A percentile compares a stretch with the other conserved stretches of the same genome.
These are phyloP conservation scores for Aegilops sharonensis DNA, from an alignment of 176 grass and related monocot species.

Conservation along the genomic window DNA sequence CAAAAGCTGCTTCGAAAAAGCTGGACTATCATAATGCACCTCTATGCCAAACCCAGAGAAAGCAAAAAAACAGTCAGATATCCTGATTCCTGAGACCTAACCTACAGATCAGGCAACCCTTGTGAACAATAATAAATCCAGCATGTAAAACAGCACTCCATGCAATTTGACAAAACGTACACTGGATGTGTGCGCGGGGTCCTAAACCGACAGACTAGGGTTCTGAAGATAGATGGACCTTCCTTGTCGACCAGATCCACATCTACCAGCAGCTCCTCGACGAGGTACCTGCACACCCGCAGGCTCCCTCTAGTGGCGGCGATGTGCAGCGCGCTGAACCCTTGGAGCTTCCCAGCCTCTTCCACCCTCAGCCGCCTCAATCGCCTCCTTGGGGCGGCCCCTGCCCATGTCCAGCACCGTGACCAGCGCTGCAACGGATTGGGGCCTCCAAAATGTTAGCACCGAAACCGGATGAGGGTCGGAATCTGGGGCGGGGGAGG, in stretches of 20 bases:
- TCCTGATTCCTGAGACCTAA: too few species aligned
- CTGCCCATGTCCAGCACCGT: background rate
- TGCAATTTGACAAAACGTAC: background rate
- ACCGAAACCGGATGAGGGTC: background rate
- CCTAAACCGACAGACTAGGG: background rate
- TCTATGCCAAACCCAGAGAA: background rate
- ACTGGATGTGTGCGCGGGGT: background rate
- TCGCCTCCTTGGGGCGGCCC: background rate
- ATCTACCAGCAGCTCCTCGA: background rate
- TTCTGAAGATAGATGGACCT: background rate
- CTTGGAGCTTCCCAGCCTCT: background rate
- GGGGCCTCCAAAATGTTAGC: background rate
- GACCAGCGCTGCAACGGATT: background rate
- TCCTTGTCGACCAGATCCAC: constrained; percentile 12
- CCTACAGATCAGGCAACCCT: background rate
- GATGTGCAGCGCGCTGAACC: background rate
- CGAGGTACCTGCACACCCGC: background rate
- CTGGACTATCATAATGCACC: too few species aligned
- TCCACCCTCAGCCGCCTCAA: background rate
- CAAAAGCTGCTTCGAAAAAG: too few species aligned
- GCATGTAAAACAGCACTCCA: background rate
- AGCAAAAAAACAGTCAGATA: background rate
- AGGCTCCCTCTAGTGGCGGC: background rate
- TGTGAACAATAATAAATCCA: background rate
- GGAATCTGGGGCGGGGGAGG: background rate